Percentiles rank a stretch among this genome's conserved stretches.
Conservation (phyloP, 805 yeast genomes). For the Yamadazyma kitorensis region DNA sequence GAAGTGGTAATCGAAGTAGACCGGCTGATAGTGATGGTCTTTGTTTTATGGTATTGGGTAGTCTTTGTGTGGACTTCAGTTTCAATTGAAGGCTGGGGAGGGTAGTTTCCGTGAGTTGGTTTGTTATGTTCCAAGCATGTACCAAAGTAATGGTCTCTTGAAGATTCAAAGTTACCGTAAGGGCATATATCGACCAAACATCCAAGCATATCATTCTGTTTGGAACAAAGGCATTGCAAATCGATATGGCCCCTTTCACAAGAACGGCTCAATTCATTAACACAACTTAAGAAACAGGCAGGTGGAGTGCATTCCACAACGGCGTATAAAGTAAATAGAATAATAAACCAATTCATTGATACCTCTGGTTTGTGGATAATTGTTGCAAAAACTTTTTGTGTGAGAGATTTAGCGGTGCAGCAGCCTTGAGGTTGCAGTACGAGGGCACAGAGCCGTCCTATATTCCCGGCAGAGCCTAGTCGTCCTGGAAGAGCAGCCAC, state of each 20-base stretch:
- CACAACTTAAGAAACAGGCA: conserved; percentile 47
- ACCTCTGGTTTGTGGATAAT: too few relatives aligned
- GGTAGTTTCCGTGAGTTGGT: conserved; percentile 12
- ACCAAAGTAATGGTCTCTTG: conserved; percentile 49
- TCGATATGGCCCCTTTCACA: conserved; percentile 34
- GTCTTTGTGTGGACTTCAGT: conserved; percentile 5
- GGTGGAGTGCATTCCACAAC: conserved; percentile 35
- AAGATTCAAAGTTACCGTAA: conserved; percentile 37
- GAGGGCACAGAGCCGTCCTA: too few relatives aligned
- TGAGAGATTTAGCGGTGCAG: too few relatives aligned
- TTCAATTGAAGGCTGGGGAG: conserved; percentile 6
- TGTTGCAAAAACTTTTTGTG: too few relatives aligned
- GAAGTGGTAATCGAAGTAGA: conserved; percentile 7
- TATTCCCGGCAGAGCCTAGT: too few relatives aligned
- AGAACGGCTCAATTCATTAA: conserved; percentile 32
- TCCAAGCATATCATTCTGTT: conserved; percentile 36
- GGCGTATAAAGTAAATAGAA: too few relatives aligned
- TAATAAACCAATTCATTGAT: too few relatives aligned
- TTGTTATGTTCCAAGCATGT: conserved; percentile 41
- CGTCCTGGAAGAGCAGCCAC: too few relatives aligned
- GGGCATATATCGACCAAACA: conserved; percentile 49
- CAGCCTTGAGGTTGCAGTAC: too few relatives aligned
- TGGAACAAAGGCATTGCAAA: conserved; percentile 38
- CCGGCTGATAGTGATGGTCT: conserved; percentile 3
- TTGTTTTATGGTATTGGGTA: conserved; percentile 1